Conservation (phyloP, 2,329 filamentous ascomycete species). For the Arachnomyces sp. region DNA sequence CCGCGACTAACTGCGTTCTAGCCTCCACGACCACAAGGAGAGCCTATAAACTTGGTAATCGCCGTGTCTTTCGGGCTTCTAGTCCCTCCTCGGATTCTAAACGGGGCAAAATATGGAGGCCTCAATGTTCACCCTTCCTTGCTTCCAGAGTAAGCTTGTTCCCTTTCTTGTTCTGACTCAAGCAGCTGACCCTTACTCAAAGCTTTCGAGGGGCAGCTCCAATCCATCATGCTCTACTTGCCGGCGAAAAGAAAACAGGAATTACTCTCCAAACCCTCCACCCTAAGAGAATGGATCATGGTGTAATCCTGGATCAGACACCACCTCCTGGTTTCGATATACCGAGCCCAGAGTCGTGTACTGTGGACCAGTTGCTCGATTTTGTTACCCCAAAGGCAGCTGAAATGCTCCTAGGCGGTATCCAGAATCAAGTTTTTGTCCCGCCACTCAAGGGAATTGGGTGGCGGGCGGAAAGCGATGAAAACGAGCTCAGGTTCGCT, state of each 20-base stretch:
- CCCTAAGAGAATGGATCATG: constrained; percentile 66
- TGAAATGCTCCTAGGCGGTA: constrained; percentile 57
- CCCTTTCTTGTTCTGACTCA: neutral
- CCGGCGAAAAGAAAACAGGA: constrained; percentile 54
- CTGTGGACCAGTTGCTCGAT: constrained; percentile 43
- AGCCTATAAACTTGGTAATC: constrained; percentile 65
- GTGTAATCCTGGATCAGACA: constrained; percentile 64
- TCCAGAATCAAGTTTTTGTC: constrained; percentile 57
- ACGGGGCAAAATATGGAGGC: constrained; percentile 66
- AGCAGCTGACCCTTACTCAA: constrained; percentile 1
- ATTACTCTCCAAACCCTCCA: constrained; percentile 84
- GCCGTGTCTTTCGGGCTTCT: constrained; percentile 93
- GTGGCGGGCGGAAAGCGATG: constrained; percentile 17
- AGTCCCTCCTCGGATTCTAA: constrained; percentile 68
- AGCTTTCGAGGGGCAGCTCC: constrained; percentile 80
- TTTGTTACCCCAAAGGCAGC: constrained; percentile 59
- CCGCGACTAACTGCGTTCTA: constrained; percentile 24
- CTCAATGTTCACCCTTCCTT: constrained; percentile 91
- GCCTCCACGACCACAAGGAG: constrained; percentile 43
- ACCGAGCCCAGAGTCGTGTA: constrained; percentile 38
- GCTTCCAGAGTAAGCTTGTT: constrained; percentile 60
- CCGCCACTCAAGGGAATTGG: constrained; percentile 45
- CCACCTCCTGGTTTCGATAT: constrained; percentile 43
- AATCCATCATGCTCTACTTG: constrained; percentile 72
- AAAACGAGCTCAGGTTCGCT: constrained; percentile 45